Base-by-base conservation (phyloP, 208 protist genomes). In the Leishmania lainsoni region DNA sequence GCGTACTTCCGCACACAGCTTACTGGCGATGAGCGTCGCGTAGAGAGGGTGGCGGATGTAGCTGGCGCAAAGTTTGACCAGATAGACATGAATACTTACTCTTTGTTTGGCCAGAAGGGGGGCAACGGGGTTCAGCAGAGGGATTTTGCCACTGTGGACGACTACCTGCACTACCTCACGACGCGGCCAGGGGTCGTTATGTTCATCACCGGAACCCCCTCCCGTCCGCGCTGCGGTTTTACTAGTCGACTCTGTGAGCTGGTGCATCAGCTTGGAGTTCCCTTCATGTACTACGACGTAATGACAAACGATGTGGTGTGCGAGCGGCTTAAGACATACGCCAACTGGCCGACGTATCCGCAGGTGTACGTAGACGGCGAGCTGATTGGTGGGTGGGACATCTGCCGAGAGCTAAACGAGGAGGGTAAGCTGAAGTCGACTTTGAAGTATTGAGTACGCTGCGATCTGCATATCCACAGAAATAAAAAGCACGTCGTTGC, bases 331-430 rank as follows among this genome's bases (percentile, higher is more conserved):
- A 98, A 98, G 78, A 86, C 80, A 26, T 98, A 91, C 87, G 90
- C 91, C 14, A 95, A 99, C 76, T 99, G 96, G 95, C 96, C 96
- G 39, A 99, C 97, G 56, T 99, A 92, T 84, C 97, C 97, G 49
- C 97, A 99, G 80, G 90, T 99, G 22, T 99, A 98, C 86, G 94
- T 97, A 2, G 92, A 98, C 83, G 97, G 97, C 26, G 90, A 98
- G 81, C 87, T 99, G 14, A 94, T 99, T 74, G 97, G 97, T 29
- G 97, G 97, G 48, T 94, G 87, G 82, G 97, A 99, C 83, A 94
- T 99, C 69, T 95, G 97, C 80, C 81, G 79, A 48, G 84, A 99
- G 81, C 77, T 98, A 5, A 79, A 95, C 54, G 94, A 97, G 63
- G 83, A 88, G 39, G 94, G 93, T 20, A 91, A 97, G 70, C 87